Percentiles rank a stretch among this genome's conserved stretches.
Conservation (phyloP, 495 filamentous ascomycete genomes). For the Friedmanniomyces endolithicus region DNA sequence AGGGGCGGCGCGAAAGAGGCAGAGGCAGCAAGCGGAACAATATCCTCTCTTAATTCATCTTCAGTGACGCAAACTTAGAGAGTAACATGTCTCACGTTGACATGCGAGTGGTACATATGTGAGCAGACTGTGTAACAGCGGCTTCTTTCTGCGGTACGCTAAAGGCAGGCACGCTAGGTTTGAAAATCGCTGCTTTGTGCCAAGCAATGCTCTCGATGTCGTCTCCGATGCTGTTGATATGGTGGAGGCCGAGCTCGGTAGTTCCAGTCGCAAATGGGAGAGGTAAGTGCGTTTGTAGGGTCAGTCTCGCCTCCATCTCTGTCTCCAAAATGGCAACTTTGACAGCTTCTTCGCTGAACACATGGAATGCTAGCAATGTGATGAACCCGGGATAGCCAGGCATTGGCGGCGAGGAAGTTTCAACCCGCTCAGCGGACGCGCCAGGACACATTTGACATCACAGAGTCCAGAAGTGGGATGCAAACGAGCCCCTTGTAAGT, state of each 20-base stretch:
- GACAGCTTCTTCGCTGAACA: conserved; percentile 13
- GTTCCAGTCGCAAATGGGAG: conserved; percentile 17
- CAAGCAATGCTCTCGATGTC: conserved; percentile 21
- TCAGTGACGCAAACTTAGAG: too few relatives aligned
- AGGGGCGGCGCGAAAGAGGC: too few relatives aligned
- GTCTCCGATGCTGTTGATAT: conserved; percentile 9
- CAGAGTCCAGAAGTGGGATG: conserved; percentile 12
- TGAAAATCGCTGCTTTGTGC: conserved; percentile 23
- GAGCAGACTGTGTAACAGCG: too few relatives aligned
- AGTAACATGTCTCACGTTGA: too few relatives aligned
- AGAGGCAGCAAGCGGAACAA: too few relatives aligned
- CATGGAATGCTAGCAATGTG: conserved; percentile 27
- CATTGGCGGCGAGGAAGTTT: conserved; percentile 1
- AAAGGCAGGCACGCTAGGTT: conserved; percentile 11
- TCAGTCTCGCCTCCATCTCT: conserved; percentile 16
- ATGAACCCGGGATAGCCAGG: conserved; percentile 41
- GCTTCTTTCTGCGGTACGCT: conserved; percentile 4
- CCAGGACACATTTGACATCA: not conserved
- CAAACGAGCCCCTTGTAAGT: conserved; percentile 10
- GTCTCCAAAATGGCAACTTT: conserved; percentile 16
- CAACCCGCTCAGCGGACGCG: not conserved
- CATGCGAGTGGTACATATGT: too few relatives aligned
- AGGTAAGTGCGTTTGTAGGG: conserved; percentile 14
- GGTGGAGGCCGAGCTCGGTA: conserved; percentile 18
- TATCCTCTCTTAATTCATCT: too few relatives aligned